Evolutionary conservation across 768 basidiomycete genomes (phyloP).

Genomic region (Macrolepiota dolichaula): DNA sequence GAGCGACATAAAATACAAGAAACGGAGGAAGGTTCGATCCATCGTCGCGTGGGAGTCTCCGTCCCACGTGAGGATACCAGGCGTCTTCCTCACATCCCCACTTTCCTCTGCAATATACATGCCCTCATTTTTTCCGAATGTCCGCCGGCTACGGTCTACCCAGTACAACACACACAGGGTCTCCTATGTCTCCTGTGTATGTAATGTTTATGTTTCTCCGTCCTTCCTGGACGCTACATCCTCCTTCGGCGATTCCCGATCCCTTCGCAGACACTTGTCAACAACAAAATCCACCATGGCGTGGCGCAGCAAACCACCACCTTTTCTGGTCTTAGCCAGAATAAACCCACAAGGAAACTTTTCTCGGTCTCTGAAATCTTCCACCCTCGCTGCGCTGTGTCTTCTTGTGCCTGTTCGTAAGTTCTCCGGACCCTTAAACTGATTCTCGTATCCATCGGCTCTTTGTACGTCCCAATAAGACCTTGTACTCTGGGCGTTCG

Average conservation of each 20-base stretch:
- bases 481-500: neutral
- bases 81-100: neutral
- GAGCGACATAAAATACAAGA: conserved; percentile 9
- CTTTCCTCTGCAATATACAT: neutral
- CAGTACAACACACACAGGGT: neutral
- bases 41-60: neutral
- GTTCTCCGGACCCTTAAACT: neutral
- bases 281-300: neutral
- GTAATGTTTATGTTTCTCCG: neutral
- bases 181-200: neutral
- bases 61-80: conserved; percentile 8
- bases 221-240: neutral
- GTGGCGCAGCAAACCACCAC: neutral
- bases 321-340: neutral
- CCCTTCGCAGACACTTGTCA: neutral
- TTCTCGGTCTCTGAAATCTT: neutral
- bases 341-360: neutral
- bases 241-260: neutral
- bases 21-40: neutral
- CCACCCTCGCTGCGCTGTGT: neutral
- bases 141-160: conserved; percentile 2
- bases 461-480: neutral
- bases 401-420: neutral
- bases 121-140: conserved; percentile 4
- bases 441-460: neutral